phyloP scores from a whole-genome alignment of 352 stramenopile genomes.

The Pythium brachiatum region DNA sequence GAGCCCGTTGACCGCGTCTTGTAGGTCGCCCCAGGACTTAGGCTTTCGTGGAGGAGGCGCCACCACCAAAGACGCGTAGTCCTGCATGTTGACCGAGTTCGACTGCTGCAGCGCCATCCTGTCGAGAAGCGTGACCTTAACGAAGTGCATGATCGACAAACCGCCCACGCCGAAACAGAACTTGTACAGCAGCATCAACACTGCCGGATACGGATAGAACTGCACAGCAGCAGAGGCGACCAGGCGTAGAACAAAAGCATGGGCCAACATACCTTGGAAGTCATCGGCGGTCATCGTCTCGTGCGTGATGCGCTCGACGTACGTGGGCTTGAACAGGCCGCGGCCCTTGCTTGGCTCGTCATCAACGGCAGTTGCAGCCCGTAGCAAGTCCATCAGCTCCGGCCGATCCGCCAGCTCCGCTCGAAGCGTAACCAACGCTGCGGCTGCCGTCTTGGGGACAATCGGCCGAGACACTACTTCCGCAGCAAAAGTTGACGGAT shows the following conservation, averaged over 20 bases:
- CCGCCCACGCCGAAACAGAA: background rate
- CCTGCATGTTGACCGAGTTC: slow-evolving; percentile 6
- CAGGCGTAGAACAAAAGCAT: background rate
- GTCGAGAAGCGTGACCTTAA: background rate
- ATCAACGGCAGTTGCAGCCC: background rate
- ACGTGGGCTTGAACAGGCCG: background rate
- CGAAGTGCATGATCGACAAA: slow-evolving; percentile 1
- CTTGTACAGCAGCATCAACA: background rate
- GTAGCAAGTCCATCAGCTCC: background rate
- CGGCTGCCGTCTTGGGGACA: background rate
- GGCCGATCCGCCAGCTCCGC: background rate
- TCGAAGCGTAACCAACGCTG: background rate
- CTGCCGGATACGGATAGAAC: background rate
- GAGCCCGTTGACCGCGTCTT: slow-evolving; percentile 6
- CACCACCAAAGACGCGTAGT: background rate
- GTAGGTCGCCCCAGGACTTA: background rate
- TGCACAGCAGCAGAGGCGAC: background rate
- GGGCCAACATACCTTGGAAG: background rate
- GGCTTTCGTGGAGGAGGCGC: background rate
- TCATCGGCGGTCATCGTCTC: background rate
- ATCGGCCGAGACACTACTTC: too few relatives aligned
- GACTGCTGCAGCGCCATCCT: background rate
- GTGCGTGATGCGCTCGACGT: background rate
- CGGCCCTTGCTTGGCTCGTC: background rate
- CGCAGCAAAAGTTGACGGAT: too few relatives aligned